Conservation (phyloP, 257 asterid species). For the Capsicum chinense region DNA sequence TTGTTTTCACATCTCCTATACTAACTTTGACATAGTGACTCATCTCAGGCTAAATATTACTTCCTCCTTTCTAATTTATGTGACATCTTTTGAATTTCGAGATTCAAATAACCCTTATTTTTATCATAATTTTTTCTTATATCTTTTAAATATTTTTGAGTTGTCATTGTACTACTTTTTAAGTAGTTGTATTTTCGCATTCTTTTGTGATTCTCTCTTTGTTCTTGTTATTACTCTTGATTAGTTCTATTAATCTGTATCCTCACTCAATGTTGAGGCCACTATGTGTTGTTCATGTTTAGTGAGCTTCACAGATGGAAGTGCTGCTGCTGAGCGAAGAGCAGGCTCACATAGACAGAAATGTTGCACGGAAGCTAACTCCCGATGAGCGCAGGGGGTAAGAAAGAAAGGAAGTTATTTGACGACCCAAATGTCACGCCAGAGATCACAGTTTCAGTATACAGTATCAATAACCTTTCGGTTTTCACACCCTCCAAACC, state of each 20-base stretch:
- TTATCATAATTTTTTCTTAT: too few relatives aligned
- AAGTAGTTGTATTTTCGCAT: too few relatives aligned
- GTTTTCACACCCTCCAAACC: constrained; percentile 78
- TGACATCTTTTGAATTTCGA: too few relatives aligned
- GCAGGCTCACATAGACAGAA: constrained; percentile 93
- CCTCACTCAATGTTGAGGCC: background rate
- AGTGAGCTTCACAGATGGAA: background rate
- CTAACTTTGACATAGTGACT: too few relatives aligned
- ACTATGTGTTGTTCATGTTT: background rate
- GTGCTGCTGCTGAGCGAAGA: constrained; percentile 98
- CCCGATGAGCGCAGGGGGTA: constrained; percentile 90
- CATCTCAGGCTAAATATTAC: too few relatives aligned
- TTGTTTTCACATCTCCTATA: too few relatives aligned
- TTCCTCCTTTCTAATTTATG: too few relatives aligned
- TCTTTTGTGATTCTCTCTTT: constrained; percentile 10
- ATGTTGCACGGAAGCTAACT: constrained; percentile 89
- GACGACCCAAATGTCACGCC: constrained; percentile 51
- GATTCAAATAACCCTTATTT: too few relatives aligned
- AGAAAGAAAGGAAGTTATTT: constrained; percentile 87
- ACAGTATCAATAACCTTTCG: constrained; percentile 70
- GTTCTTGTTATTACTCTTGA: constrained; percentile 24
- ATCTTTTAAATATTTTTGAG: too few relatives aligned
- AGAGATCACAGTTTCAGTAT: constrained; percentile 78
- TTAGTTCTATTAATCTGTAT: constrained; percentile 13
- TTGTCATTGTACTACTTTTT: too few relatives aligned